Evolutionary conservation across 192 early-diverging fungal genomes (phyloP).

Genomic region (Gryganskiella cystojenkinii): DNA sequence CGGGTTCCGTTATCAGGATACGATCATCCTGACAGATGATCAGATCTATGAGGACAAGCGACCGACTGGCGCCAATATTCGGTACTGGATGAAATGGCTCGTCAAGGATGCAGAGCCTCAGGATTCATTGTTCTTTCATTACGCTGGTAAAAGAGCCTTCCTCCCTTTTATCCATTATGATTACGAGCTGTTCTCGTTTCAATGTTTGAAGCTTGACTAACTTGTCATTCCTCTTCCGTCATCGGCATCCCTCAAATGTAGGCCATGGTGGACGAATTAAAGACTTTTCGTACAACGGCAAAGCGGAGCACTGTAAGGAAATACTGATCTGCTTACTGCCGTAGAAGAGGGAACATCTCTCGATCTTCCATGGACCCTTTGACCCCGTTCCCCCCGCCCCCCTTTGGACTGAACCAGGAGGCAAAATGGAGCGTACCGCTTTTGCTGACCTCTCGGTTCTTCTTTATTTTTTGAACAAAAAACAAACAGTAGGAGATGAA

Average conservation of each 20-base stretch:
- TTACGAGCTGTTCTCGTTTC: neutral
- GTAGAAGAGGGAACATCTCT: neutral
- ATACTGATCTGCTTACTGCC: neutral
- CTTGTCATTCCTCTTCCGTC: neutral
- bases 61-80: constrained; percentile 67
- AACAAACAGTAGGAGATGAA: constrained; percentile 57
- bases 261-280: constrained; percentile 55
- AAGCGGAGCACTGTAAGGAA: constrained; percentile 44
- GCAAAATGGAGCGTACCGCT: neutral
- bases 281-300: constrained; percentile 52
- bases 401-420: neutral
- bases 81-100: constrained; percentile 74
- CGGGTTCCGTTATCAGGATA: constrained; percentile 66
- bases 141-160: constrained; percentile 68
- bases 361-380: neutral
- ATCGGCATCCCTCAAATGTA: constrained; percentile 7
- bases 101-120: constrained; percentile 72
- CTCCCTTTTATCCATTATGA: neutral
- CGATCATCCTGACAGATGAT: constrained; percentile 78
- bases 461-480: constrained; percentile 1
- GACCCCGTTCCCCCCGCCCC: neutral
- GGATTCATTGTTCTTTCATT: constrained; percentile 84
- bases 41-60: constrained; percentile 57
- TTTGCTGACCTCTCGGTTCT: neutral
- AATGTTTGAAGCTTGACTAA: neutral